Evolutionary conservation across 768 basidiomycete genomes (phyloP).

Genomic region (Gymnopilus junonius): DNA sequence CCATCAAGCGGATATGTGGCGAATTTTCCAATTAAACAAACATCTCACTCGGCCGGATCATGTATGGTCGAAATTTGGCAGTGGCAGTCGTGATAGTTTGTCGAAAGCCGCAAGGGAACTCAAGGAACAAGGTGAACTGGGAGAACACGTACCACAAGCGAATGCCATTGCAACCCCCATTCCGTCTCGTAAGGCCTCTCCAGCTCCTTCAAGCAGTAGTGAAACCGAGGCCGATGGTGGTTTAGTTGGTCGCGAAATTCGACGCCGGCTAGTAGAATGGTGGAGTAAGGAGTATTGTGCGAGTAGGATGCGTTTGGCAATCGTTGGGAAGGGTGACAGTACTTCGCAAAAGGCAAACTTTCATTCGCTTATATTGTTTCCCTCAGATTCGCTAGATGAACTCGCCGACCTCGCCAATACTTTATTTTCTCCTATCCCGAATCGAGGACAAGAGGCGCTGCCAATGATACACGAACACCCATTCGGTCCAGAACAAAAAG

Average conservation of each 20-base stretch:
- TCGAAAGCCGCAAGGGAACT: conserved; percentile 62
- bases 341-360: not conserved
- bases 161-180: conserved; percentile 44
- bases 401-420: conserved; percentile 63
- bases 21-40: conserved; percentile 95
- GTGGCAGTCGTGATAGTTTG: conserved; percentile 79
- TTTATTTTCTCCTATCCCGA: conserved; percentile 74
- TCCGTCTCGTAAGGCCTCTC: conserved; percentile 62
- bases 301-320: conserved; percentile 77
- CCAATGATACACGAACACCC: conserved; percentile 76
- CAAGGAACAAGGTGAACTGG: conserved; percentile 52
- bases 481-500: conserved; percentile 71
- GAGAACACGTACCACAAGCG: conserved; percentile 24
- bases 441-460: conserved; percentile 61
- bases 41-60: conserved; percentile 79
- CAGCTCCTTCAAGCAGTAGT: conserved; percentile 57
- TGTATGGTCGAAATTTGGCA: conserved; percentile 91
- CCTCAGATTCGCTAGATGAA: conserved; percentile 74
- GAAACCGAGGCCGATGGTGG: conserved; percentile 79
- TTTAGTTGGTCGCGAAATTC: conserved; percentile 76
- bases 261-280: conserved; percentile 82
- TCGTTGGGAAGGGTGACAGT: conserved; percentile 74
- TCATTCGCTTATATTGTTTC: conserved; percentile 26
- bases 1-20: conserved; percentile 86
- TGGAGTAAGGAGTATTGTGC: conserved; percentile 84